These are phyloP conservation scores for Trichoderma semiorbis DNA, from an alignment of 2,329 filamentous ascomycete genomes.

Conservation along the genomic window DNA sequence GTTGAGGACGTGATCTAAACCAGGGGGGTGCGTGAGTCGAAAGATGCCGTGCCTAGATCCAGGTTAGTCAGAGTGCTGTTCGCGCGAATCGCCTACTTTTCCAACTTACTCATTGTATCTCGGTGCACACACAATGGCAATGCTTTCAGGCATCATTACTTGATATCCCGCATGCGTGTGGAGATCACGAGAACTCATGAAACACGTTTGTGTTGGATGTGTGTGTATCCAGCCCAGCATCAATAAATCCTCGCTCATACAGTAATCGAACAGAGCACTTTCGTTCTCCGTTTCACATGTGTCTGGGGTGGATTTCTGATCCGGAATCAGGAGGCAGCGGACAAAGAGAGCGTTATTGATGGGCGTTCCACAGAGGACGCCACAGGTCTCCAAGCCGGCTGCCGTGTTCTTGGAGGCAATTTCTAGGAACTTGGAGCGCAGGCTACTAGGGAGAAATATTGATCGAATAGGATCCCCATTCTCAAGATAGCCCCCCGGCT, in stretches of 20 bases:
- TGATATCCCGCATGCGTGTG: constrained; percentile 95
- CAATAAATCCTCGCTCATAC: constrained; percentile 76
- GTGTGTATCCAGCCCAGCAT: constrained; percentile 98
- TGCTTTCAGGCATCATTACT: constrained; percentile 92
- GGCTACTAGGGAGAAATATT: constrained; percentile 74
- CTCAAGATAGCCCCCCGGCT: constrained; percentile 83
- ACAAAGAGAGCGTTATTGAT: constrained; percentile 94
- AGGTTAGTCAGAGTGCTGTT: neutral
- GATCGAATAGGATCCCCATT: constrained; percentile 83
- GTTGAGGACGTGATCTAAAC: constrained; percentile 75
- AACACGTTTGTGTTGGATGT: constrained; percentile 93
- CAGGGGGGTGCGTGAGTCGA: constrained; percentile 87
- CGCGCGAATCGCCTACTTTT: neutral
- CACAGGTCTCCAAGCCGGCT: constrained; percentile 87
- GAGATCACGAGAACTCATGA: constrained; percentile 91
- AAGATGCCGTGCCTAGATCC: constrained; percentile 79
- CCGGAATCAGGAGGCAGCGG: constrained; percentile 80
- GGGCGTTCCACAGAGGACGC: constrained; percentile 84
- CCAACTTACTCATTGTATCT: constrained; percentile 66
- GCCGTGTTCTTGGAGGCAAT: constrained; percentile 74
- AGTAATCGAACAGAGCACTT: constrained; percentile 80
- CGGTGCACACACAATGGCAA: constrained; percentile 94
- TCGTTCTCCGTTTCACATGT: constrained; percentile 95
- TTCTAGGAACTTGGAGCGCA: constrained; percentile 71
- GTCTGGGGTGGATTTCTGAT: constrained; percentile 84